These are phyloP conservation scores for Lactifluus hygrophoroides DNA, from an alignment of 768 basidiomycete genomes.

Conservation along the genomic window DNA sequence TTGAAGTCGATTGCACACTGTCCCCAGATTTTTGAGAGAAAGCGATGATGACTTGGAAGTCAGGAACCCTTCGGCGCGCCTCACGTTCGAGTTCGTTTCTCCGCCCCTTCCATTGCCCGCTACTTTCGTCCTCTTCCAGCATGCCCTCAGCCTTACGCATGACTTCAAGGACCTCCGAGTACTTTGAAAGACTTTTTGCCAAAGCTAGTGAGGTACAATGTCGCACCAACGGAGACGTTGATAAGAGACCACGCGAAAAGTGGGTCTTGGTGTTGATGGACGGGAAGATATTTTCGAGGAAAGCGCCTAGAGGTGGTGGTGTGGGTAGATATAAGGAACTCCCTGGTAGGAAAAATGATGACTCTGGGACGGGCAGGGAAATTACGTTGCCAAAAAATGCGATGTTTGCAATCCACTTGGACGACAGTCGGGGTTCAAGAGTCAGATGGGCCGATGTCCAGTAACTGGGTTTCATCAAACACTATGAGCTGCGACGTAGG, in stretches of 20 bases:
- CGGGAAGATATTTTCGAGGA: conserved; percentile 78
- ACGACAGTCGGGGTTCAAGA: conserved; percentile 78
- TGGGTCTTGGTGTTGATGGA: conserved; percentile 57
- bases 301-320: conserved; percentile 62
- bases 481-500: background rate
- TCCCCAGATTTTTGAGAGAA: conserved; percentile 48
- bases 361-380: conserved; percentile 60
- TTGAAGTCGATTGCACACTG: background rate
- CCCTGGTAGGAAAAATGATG: conserved; percentile 48
- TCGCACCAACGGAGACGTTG: conserved; percentile 66
- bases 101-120: conserved; percentile 67
- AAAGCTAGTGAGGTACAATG: conserved; percentile 78
- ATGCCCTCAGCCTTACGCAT: conserved; percentile 43
- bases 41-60: conserved; percentile 77
- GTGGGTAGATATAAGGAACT: conserved; percentile 49
- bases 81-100: conserved; percentile 67
- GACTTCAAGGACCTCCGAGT: conserved; percentile 40
- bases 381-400: conserved; percentile 73
- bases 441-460: conserved; percentile 63
- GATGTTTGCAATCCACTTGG: conserved; percentile 88
- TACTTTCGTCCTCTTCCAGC: conserved; percentile 51
- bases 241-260: conserved; percentile 76
- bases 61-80: conserved; percentile 68
- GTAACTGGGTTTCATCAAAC: conserved; percentile 40
- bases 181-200: conserved; percentile 68